Evolutionary conservation across 169 alveolate species (phyloP).

Genomic region (Plasmodium gonderi): DNA sequence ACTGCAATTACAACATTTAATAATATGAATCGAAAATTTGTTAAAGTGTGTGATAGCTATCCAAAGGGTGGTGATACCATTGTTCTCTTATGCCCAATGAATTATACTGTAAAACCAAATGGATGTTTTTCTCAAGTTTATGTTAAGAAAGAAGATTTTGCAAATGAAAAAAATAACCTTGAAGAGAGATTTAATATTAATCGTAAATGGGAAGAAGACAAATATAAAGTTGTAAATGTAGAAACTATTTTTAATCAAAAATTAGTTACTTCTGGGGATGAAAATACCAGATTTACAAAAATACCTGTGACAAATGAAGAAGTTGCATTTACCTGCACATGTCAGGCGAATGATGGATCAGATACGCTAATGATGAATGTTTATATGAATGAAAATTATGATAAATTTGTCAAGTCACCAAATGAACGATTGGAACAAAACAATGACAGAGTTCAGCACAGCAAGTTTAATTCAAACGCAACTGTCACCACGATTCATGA

Average conservation of each 20-base stretch:
- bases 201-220: constrained; percentile 27
- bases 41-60: constrained; percentile 35
- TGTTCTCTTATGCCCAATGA: constrained; percentile 16
- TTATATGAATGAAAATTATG: constrained; percentile 22
- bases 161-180: background rate
- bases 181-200: background rate
- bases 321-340: constrained; percentile 40
- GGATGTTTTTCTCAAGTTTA: constrained; percentile 36
- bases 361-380: constrained; percentile 55
- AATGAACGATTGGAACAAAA: no score
- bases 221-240: background rate
- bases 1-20: constrained; percentile 23
- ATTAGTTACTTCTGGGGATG: constrained; percentile 15
- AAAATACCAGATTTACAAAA: constrained; percentile 3
- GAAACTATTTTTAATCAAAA: background rate
- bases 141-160: background rate
- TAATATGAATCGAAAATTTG: background rate
- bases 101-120: constrained; percentile 21
- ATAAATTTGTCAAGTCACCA: background rate
- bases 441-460: no score
- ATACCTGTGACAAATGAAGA: constrained; percentile 1
- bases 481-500: no score
- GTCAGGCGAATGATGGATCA: constrained; percentile 8
- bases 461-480: no score
- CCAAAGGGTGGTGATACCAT: constrained; percentile 31